Evolutionary conservation across 257 asterid species (phyloP), one percentile per base, ranked within the genome.

Genomic region (Nemophila menziesii): DNA sequence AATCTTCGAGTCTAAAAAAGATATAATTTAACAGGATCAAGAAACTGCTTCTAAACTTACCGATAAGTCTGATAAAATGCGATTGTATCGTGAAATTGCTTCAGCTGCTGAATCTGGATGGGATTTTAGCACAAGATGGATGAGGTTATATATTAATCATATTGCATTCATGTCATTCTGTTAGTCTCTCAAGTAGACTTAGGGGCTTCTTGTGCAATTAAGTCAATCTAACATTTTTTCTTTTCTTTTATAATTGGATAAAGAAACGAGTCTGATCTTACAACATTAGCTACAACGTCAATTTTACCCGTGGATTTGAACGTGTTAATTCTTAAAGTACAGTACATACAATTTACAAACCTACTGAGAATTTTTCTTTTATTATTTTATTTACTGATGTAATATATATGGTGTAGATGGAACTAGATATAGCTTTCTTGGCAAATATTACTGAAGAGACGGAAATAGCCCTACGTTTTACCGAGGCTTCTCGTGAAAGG

Each of bases 121-220:
- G 99, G 99, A 90, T 74, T 85, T 90, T 61, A 81, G 94, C 62
- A 57, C 78, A 47, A 71, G 96, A 71, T 90, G 94, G 93, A 90
- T 90, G 99, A 74, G 94, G 95, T 87, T 61, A 8, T 34, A 33
- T 37, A 16, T 54, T 22, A 8, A 52, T 26, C 22, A 5, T 20
- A 11, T 10, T 17, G 15, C 22, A 12, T 43, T 8, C 14, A 11
- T 10, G 12, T 20, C 22, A 12, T 43, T 8, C 14, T 10, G 40
- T 4, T 53, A 23, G 5, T 19, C 44, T 24, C 24, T 21, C 19
- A 33, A 8, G 13, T 4, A n/a, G 16, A n/a, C 39, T 14, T 38
- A 48, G 22, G 20, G 20, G 44, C 29, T 33, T 18, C 24, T 50
- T 20, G 17, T 8, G n/a, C n/a, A n/a, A n/a, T n/a, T n/a, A n/a